A percentile compares a stretch with the other conserved stretches of the same genome.
These are phyloP conservation scores for Golubevia sp. DNA, from an alignment of 1,284 basidiomycete species.

Conservation along the genomic window DNA sequence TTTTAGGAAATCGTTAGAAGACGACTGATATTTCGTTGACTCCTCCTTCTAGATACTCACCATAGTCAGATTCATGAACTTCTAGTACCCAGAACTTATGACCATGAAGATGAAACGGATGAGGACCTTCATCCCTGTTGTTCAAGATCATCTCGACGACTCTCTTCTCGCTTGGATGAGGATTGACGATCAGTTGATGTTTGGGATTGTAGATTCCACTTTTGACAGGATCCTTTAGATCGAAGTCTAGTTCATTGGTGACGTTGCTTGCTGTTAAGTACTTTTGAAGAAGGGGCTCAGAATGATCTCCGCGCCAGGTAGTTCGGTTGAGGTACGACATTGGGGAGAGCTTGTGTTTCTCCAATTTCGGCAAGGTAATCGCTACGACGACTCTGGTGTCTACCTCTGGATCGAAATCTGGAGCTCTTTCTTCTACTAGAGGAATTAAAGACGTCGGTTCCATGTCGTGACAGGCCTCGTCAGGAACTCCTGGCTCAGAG, in stretches of 20 bases:
- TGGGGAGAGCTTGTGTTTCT: conserved; percentile 13
- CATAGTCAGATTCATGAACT: no score
- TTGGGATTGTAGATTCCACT: background rate
- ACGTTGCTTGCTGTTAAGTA: conserved; percentile 9
- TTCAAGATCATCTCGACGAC: conserved; percentile 56
- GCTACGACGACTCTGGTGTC: conserved; percentile 13
- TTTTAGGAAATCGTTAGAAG: no score
- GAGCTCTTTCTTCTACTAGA: conserved; percentile 14
- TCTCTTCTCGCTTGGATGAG: conserved; percentile 23
- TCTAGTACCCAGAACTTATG: conserved; percentile 64
- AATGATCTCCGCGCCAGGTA: conserved; percentile 12
- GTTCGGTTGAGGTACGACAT: conserved; percentile 18
- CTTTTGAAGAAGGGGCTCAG: conserved; percentile 11
- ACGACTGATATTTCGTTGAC: no score
- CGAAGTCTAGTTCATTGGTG: conserved; percentile 1
- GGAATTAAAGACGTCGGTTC: conserved; percentile 13
- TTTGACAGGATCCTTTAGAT: background rate
- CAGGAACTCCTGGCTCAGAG: conserved; percentile 6
- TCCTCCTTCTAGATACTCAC: no score
- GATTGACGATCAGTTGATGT: conserved; percentile 23
- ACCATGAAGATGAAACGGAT: conserved; percentile 64
- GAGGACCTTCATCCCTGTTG: conserved; percentile 63
- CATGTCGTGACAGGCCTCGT: conserved; percentile 20
- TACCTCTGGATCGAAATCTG: conserved; percentile 6
- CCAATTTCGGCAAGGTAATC: conserved; percentile 15